A percentile compares a stretch with the other conserved stretches of the same genome.
Evolutionary conservation across 371 early-diverging fungal genomes (phyloP).

Genomic region (Mortierella sp.): DNA sequence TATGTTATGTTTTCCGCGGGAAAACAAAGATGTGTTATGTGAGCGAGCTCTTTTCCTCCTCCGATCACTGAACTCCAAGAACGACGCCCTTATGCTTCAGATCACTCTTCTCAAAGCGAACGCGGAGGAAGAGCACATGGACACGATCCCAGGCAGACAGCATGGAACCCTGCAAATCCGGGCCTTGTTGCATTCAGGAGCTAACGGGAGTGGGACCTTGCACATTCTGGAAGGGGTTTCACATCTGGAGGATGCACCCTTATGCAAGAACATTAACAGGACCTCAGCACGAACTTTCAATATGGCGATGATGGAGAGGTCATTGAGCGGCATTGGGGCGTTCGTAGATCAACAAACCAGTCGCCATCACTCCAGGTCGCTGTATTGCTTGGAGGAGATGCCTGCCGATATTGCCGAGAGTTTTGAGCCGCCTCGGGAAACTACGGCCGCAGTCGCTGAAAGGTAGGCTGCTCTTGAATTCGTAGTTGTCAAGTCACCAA

Average conservation of each 20-base stretch:
- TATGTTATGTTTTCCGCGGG: slow-evolving; percentile 31
- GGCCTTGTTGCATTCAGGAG: slow-evolving; percentile 30
- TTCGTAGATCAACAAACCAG: slow-evolving; percentile 30
- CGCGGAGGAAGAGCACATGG: background rate
- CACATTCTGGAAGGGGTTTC: slow-evolving; percentile 14
- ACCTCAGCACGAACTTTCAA: slow-evolving; percentile 19
- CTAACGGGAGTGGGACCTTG: slow-evolving; percentile 23
- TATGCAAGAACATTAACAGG: background rate
- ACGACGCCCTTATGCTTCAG: too few relatives aligned
- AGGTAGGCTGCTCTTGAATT: background rate
- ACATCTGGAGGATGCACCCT: background rate
- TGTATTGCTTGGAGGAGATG: slow-evolving; percentile 25
- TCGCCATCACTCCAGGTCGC: background rate
- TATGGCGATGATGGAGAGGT: slow-evolving; percentile 47
- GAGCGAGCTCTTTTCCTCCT: slow-evolving; percentile 34
- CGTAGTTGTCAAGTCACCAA: background rate
- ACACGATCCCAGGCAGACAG: background rate
- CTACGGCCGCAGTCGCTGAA: background rate
- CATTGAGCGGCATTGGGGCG: slow-evolving; percentile 34
- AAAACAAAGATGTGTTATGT: slow-evolving; percentile 17
- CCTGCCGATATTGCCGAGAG: background rate
- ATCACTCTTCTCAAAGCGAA: background rate
- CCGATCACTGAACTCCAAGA: slow-evolving; percentile 24
- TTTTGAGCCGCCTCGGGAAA: background rate
- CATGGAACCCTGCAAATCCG: slow-evolving; percentile 21